phyloP scores from a whole-genome alignment of 2,329 filamentous ascomycete genomes.

The Dothistroma septosporum region DNA sequence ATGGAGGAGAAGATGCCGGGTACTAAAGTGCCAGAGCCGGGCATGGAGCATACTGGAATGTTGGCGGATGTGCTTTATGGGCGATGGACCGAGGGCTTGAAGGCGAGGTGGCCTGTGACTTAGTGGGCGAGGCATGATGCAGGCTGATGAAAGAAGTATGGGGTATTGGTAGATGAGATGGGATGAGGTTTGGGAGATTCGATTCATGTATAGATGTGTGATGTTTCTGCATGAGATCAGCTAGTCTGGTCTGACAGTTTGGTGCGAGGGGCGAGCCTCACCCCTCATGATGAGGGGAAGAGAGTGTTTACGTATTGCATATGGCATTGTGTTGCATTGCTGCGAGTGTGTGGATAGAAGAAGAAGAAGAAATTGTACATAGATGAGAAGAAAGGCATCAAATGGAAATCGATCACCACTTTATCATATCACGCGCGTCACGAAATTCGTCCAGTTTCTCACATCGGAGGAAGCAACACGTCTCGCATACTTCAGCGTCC shows the following conservation, averaged over 20 bases:
- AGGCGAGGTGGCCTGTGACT: constrained; percentile 43
- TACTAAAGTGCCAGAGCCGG: constrained; percentile 50
- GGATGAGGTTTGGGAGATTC: background rate
- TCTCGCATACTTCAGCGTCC: too few species aligned
- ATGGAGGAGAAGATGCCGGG: constrained; percentile 53
- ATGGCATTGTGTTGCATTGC: background rate
- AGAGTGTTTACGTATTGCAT: background rate
- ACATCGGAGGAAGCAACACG: too few species aligned
- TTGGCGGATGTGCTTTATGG: constrained; percentile 86
- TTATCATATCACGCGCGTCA: too few species aligned
- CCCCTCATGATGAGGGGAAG: too few species aligned
- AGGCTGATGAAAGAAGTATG: background rate
- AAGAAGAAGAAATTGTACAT: constrained; percentile 3
- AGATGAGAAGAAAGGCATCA: background rate
- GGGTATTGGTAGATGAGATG: background rate
- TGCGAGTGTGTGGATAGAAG: background rate
- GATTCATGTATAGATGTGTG: constrained; percentile 2
- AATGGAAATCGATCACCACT: background rate
- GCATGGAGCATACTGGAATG: constrained; percentile 89
- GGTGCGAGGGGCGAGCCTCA: background rate
- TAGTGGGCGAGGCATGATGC: constrained; percentile 14
- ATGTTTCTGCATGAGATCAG: background rate
- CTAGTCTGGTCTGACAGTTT: background rate
- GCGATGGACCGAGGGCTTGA: constrained; percentile 82
- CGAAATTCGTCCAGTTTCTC: too few species aligned